Conservation (phyloP, 345 rosid species). For the Microthlaspi erraticum region DNA sequence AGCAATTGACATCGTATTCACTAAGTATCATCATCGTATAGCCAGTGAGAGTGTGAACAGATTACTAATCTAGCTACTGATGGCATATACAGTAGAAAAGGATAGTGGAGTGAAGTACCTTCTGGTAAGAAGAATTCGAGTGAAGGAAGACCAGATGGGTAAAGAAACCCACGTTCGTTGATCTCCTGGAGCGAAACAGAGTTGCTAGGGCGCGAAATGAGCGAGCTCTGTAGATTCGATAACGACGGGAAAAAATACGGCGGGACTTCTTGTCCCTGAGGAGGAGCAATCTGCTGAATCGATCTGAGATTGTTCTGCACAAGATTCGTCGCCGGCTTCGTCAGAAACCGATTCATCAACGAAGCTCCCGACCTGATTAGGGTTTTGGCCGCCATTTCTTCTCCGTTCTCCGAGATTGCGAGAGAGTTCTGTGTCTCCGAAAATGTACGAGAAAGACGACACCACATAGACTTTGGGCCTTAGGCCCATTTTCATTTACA, state of each 20-base stretch:
- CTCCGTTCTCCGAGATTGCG: constrained; percentile 31
- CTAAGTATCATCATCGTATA: not conserved
- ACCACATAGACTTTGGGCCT: constrained; percentile 36
- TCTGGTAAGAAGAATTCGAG: constrained; percentile 87
- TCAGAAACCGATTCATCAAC: constrained; percentile 56
- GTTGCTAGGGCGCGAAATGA: constrained; percentile 51
- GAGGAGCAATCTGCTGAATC: constrained; percentile 38
- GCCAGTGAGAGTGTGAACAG: not conserved
- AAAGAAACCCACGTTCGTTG: constrained; percentile 56
- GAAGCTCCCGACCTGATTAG: constrained; percentile 72
- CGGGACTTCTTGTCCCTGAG: constrained; percentile 46
- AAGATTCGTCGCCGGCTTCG: constrained; percentile 47
- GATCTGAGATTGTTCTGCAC: constrained; percentile 46
- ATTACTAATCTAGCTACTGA: constrained; percentile 23
- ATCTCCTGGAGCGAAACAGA: constrained; percentile 43
- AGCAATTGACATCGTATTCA: not conserved
- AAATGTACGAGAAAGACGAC: constrained; percentile 19
- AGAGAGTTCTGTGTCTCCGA: not conserved
- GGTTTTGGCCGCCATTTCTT: constrained; percentile 71
- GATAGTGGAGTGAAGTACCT: constrained; percentile 48
- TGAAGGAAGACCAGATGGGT: constrained; percentile 86
- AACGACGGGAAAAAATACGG: constrained; percentile 69
- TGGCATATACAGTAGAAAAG: not conserved
- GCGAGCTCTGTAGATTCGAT: constrained; percentile 50
- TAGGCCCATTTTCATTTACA: constrained; percentile 12